Base-by-base conservation (phyloP, 306 rosid species). In the Fagus sylvatica region DNA sequence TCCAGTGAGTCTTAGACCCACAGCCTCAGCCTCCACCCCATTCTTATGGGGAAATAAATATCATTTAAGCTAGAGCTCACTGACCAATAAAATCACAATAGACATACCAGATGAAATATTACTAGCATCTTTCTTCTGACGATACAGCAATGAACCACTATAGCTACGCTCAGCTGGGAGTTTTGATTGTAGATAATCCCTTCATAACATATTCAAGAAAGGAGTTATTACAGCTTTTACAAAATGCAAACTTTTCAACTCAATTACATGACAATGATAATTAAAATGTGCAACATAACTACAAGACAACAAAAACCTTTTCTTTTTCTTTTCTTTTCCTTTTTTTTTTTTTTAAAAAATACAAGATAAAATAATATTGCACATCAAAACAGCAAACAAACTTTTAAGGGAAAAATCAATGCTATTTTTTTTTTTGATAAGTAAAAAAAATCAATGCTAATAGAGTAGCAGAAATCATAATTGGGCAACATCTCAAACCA, bases 61-160 rank as follows among this genome's bases (percentile, higher is more conserved):
- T 46, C 51, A 46, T 46, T 46, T 46, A 13, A 46, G 51, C 51
- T 46, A 46, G 9, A 46, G 51, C 51, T 46, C 51, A 0, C 11
- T 46, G 51, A 46, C 11, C 51, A 10, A 46, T 46, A 74, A 48
- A 82, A 76, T 34, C 53, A 49, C 71, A 74, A 76, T 37, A 72
- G 53, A 75, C 90, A 51, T 81, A 96, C 99, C 94, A 71, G 87
- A 51, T 65, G 93, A 75, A 84, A 83, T 61, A 83, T 82, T 93
- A 82, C 71, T 89, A 76, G 83, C 55, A 66, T 96, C 97, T 78
- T 91, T 87, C 83, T 81, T 93, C 83, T 84, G 94, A 72, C 95
- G 88, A 85, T 89, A 84, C 77, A 86, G 80, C 89, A 92, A 82
- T 40, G 97, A 82, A 78, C 99, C 97, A 76, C 99, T 91, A 71